Evolutionary conservation across 306 rosid species (phyloP), one percentile per base, ranked within the genome.

Genomic region (Rosa rugosa): DNA sequence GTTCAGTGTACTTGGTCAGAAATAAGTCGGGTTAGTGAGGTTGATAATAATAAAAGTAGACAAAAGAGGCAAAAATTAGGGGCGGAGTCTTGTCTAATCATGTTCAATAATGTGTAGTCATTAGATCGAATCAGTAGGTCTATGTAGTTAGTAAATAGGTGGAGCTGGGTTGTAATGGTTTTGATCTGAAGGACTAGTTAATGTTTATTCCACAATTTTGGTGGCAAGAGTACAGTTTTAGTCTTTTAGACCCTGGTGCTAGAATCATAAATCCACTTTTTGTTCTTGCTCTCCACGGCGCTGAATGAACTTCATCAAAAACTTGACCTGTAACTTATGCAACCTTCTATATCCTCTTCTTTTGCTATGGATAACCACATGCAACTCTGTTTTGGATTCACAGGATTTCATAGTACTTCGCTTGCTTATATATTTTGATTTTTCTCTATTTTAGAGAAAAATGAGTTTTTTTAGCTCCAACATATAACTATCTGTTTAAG

Each of bases 101-200:
- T 79, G 84, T 70, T 49, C 51, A 82, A 80, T 81, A 83, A 84
- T 73, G 77, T 77, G 77, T 77, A 86, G 88, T 75, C 77, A 81
- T 80, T 72, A 75, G 86, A 69, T 75, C 2, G 82, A 83, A 77
- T 77, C 56, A 51, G 25, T 73, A 81, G 51, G 8, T 16, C 82
- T 77, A 73, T 77, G 47, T 82, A 81, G 88, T 75, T 80, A 73
- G 83, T 75, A 23, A 65, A 83, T 83, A 65, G 82, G 81, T 81
- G 82, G 83, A 86, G 83, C 82, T 72, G 67, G 73, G 74, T 82
- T 83, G 83, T 89, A 47, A 78, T 27, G 69, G 41, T 76, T 76
- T 76, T 76, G 72, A 53, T 76, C 72, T 46, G 18, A 64, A 41
- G 50, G 22, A 63, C 11, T 44, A 34, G 46, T 40, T 8, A 34